Percentiles rank a stretch among this genome's conserved stretches.
phyloP scores from a whole-genome alignment of 2,329 filamentous ascomycete species.

The Cladosporium sphaerospermum region DNA sequence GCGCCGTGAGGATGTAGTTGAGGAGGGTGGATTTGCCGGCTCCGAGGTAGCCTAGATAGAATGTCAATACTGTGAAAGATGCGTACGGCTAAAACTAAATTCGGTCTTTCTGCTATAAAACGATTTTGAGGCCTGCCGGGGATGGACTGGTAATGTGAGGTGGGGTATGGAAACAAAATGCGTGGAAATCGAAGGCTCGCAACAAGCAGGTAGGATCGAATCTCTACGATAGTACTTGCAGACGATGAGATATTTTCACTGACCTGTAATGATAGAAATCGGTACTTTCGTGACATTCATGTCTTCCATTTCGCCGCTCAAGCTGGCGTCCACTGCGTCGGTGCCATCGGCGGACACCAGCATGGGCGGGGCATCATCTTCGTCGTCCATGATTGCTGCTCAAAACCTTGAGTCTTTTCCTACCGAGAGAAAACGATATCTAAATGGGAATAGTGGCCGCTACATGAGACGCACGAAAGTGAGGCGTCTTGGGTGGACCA shows the following conservation, averaged over 20 bases:
- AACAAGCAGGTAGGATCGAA: too few relatives aligned
- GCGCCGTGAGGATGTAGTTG: conserved; percentile 90
- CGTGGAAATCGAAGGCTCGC: too few relatives aligned
- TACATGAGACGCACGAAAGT: too few relatives aligned
- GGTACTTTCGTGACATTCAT: conserved; percentile 60
- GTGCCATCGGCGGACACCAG: conserved; percentile 49
- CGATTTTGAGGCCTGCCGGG: too few relatives aligned
- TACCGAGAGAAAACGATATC: neutral
- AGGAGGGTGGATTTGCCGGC: conserved; percentile 92
- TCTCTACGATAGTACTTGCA: too few relatives aligned
- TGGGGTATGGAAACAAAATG: too few relatives aligned
- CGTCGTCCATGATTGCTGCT: conserved; percentile 49
- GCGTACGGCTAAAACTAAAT: neutral
- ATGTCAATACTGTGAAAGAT: neutral
- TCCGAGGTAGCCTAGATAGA: conserved; percentile 70
- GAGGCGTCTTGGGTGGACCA: too few relatives aligned
- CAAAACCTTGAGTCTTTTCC: neutral
- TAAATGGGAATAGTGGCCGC: too few relatives aligned
- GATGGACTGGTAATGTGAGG: too few relatives aligned
- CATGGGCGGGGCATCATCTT: conserved; percentile 58
- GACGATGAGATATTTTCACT: conserved; percentile 9
- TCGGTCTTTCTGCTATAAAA: too few relatives aligned
- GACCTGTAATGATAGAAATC: conserved; percentile 78
- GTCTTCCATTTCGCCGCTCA: conserved; percentile 42
- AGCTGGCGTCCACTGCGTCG: conserved; percentile 20